Conservation (phyloP, 2,329 filamentous ascomycete genomes). For the Stenocarpella maydis region DNA sequence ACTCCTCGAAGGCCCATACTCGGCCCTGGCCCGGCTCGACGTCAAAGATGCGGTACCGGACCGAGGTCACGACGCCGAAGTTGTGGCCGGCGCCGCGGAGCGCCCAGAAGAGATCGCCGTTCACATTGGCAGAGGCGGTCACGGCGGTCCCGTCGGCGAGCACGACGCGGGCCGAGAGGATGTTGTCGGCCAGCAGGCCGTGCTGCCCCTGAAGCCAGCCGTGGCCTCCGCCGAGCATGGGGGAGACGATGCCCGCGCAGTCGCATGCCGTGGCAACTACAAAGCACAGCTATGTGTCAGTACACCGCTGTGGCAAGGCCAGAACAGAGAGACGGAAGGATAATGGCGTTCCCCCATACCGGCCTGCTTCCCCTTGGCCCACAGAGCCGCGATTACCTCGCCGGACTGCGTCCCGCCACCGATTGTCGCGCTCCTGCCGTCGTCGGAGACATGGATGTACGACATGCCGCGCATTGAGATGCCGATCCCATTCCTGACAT, state of each 20-base stretch:
- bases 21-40: constrained; percentile 5
- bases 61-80: constrained; percentile 20
- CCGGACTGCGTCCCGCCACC: constrained; percentile 44
- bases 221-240: constrained; percentile 23
- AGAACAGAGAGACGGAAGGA: background rate
- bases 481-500: constrained; percentile 37
- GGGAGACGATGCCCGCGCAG: constrained; percentile 22
- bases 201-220: constrained; percentile 25
- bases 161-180: constrained; percentile 8
- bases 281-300: background rate
- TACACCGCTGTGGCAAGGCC: background rate
- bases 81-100: constrained; percentile 40
- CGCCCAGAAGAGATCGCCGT: constrained; percentile 57
- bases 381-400: constrained; percentile 41
- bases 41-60: constrained; percentile 7
- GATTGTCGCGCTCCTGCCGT: constrained; percentile 43
- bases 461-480: constrained; percentile 42
- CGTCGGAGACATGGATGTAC: constrained; percentile 40
- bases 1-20: constrained; percentile 16
- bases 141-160: constrained; percentile 18
- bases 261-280: background rate
- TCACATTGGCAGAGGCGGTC: background rate
- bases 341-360: background rate
- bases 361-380: constrained; percentile 42
- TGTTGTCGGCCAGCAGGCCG: constrained; percentile 13